Percentiles rank a stretch among this genome's conserved stretches.
These are phyloP conservation scores for Ascochyta rabiei DNA, from an alignment of 2,329 filamentous ascomycete genomes.

Conservation along the genomic window DNA sequence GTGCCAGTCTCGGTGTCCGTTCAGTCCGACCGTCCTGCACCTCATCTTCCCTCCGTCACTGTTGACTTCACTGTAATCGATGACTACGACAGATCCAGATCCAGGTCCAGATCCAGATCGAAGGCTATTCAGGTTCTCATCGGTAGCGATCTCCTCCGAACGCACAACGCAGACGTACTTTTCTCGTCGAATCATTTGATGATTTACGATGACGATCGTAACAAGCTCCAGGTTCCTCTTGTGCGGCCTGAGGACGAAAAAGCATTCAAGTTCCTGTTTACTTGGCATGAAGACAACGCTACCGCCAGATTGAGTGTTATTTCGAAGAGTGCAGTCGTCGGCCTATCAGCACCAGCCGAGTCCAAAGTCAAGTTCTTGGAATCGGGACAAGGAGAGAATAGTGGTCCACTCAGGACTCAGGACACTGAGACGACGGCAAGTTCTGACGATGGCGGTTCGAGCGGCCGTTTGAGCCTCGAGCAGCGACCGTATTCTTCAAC, in stretches of 20 bases:
- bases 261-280: slow-evolving; percentile 77
- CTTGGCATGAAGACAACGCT: slow-evolving; percentile 49
- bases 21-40: slow-evolving; percentile 72
- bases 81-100: slow-evolving; percentile 56
- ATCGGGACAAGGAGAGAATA: neutral
- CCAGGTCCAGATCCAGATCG: slow-evolving; percentile 58
- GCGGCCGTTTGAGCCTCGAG: slow-evolving; percentile 39
- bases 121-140: slow-evolving; percentile 83
- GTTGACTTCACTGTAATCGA: slow-evolving; percentile 78
- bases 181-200: slow-evolving; percentile 92
- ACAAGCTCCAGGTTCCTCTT: slow-evolving; percentile 87
- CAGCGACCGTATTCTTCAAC: slow-evolving; percentile 35
- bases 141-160: slow-evolving; percentile 84
- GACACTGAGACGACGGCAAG: slow-evolving; percentile 20
- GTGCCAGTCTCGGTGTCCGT: slow-evolving; percentile 74
- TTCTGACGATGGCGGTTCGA: slow-evolving; percentile 40
- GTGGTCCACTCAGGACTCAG: slow-evolving; percentile 25
- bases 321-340: neutral
- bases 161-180: slow-evolving; percentile 86
- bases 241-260: slow-evolving; percentile 88
- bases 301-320: neutral
- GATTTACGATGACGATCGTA: slow-evolving; percentile 83
- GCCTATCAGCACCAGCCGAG: neutral
- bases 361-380: slow-evolving; percentile 12
- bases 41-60: slow-evolving; percentile 80